A percentile compares a stretch with the other conserved stretches of the same genome.
These are phyloP conservation scores for Citrullus amarus DNA, from an alignment of 306 rosid species.

Conservation along the genomic window DNA sequence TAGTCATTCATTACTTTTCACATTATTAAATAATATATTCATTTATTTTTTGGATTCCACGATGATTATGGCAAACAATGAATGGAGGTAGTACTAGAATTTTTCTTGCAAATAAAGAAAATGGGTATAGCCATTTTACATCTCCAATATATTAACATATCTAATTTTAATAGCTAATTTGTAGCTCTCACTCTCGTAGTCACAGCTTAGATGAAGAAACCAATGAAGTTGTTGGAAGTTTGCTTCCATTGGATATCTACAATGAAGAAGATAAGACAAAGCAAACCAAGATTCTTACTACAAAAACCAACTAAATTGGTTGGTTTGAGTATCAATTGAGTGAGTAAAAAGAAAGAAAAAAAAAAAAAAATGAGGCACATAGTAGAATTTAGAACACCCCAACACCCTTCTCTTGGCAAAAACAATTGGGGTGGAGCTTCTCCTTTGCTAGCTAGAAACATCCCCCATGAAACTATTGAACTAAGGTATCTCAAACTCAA, in stretches of 20 bases:
- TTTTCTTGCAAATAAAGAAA: no score
- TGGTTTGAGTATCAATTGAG: not conserved
- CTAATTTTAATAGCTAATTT: not conserved
- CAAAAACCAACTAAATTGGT: not conserved
- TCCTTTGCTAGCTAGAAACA: slow-evolving; percentile 63
- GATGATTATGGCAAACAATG: no score
- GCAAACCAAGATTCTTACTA: not conserved
- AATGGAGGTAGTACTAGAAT: no score
- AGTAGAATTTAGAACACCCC: slow-evolving; percentile 59
- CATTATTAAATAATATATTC: no score
- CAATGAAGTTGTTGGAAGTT: slow-evolving; percentile 7
- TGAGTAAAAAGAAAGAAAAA: not conserved
- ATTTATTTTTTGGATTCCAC: no score
- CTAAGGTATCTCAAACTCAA: slow-evolving; percentile 39
- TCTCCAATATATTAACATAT: not conserved
- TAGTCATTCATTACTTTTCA: no score
- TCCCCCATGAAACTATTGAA: slow-evolving; percentile 58
- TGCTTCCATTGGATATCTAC: not conserved
- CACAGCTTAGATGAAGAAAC: slow-evolving; percentile 15
- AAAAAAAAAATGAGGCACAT: not conserved
- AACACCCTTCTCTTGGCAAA: slow-evolving; percentile 49
- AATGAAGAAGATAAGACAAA: not conserved
- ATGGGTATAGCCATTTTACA: not conserved
- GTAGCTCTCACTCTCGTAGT: not conserved
- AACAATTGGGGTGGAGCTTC: slow-evolving; percentile 83